A percentile compares a stretch with the other conserved stretches of the same genome.
phyloP scores from a whole-genome alignment of 2,329 filamentous ascomycete genomes.

The Sordariomycetes sp. region DNA sequence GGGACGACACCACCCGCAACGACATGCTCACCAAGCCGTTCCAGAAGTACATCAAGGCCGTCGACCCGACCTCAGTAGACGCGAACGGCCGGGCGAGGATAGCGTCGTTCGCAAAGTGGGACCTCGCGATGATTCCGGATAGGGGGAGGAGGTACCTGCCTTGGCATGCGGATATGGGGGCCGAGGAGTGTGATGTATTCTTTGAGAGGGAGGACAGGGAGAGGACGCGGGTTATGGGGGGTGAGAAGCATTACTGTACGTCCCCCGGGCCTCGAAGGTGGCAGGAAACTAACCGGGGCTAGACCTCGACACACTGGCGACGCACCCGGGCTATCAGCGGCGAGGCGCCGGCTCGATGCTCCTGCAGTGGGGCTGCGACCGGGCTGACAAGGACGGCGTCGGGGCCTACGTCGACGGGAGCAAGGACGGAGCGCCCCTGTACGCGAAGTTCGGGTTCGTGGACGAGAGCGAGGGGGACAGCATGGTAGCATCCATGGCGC shows the following conservation, averaged over 20 bases:
- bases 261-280: not conserved
- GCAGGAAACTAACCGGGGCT: not conserved
- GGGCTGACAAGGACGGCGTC: constrained; percentile 11
- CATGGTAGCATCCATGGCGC: not conserved
- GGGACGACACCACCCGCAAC: not conserved
- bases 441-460: not conserved
- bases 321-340: constrained; percentile 15
- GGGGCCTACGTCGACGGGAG: constrained; percentile 15
- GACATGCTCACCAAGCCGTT: not conserved
- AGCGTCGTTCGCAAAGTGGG: not conserved
- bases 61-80: not conserved
- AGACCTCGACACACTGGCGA: constrained; percentile 15
- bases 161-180: not conserved
- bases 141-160: not conserved
- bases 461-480: not conserved
- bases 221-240: not conserved
- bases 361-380: constrained; percentile 13
- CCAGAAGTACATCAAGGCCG: not conserved
- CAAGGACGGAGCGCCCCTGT: not conserved
- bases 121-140: not conserved
- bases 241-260: not conserved
- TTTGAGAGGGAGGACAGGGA: not conserved
- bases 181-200: not conserved
- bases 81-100: not conserved
- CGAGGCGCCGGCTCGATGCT: constrained; percentile 14